Base-by-base conservation (phyloP, 805 yeast species). In the Metschnikowia chrysomelidarum region DNA sequence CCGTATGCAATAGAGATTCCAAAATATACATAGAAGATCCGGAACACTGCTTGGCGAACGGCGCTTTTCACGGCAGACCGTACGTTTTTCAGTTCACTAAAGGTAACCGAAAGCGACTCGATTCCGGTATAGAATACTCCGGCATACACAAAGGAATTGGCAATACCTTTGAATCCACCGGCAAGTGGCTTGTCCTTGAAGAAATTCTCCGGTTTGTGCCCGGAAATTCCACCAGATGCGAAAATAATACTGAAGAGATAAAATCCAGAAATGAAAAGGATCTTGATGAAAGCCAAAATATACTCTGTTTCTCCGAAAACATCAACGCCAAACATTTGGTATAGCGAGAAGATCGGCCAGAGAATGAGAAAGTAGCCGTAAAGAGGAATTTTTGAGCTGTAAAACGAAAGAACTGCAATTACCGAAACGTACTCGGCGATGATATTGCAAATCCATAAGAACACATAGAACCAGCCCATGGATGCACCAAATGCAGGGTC, bases 41-140 rank as follows among this genome's bases (percentile, higher is more conserved):
- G 23, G 16, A 40, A 40, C 10, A 36, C 27, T 5, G 41, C 31
- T 29, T 40, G 47, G 12, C 32, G 30, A 10, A 40, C 47, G 25
- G 43, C 47, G 20, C 20, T 36, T 17, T 30, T 35, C 17, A 43
- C 44, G 6, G 47, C 40, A 1, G 27, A 17, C 13, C 28, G 8
- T 8, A 34, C 37, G 26, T 34, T 27, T 15, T 24, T 36, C 40
- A 36, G 40, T 19, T 36, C 40, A 14, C 35, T 21, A n/a, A 31
- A 36, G 9, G 40, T 31, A 25, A 31, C 36, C 10, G 40, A 36
- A 11, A 36, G 32, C 22, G 29, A 23, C 22, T 36, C 32, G 32
- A 36, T 31, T 4, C 36, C 36, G 20, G 40, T 31, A 25, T 36
- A 36, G 22, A 36, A 36, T 2, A 36, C 40, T 4, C 40, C 40